Conservation (phyloP, 768 basidiomycete genomes). For the Suillus alpinus region DNA sequence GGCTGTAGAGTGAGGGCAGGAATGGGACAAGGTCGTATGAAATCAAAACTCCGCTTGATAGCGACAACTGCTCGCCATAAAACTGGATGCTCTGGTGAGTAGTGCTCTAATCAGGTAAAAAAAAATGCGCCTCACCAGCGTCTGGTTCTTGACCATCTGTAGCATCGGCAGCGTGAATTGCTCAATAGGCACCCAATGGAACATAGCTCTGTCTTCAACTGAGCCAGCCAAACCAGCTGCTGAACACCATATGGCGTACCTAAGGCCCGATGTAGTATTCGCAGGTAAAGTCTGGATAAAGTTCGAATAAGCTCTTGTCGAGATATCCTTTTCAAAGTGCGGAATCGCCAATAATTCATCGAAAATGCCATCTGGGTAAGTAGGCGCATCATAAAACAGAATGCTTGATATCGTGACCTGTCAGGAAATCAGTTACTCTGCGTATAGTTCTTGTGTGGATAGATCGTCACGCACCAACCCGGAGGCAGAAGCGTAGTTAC, state of each 20-base stretch:
- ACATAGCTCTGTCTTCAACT: neutral
- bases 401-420: slow-evolving; percentile 27
- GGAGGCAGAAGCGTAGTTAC: slow-evolving; percentile 32
- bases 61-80: neutral
- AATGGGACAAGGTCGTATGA: slow-evolving; percentile 45
- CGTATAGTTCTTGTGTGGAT: no score
- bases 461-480: slow-evolving; percentile 26
- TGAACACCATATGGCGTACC: neutral
- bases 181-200: neutral
- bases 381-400: slow-evolving; percentile 56
- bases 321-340: slow-evolving; percentile 8
- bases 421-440: slow-evolving; percentile 2
- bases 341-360: slow-evolving; percentile 26
- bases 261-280: slow-evolving; percentile 8
- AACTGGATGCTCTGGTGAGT: neutral
- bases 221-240: neutral
- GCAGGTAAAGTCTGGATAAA: slow-evolving; percentile 19
- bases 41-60: slow-evolving; percentile 11
- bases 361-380: slow-evolving; percentile 24
- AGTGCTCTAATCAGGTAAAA: neutral
- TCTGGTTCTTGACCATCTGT: neutral
- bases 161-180: neutral
- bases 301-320: slow-evolving; percentile 22
- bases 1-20: slow-evolving; percentile 39
- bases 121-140: neutral